phyloP scores from a whole-genome alignment of 352 stramenopile species.

The Plasmopara viticola region DNA sequence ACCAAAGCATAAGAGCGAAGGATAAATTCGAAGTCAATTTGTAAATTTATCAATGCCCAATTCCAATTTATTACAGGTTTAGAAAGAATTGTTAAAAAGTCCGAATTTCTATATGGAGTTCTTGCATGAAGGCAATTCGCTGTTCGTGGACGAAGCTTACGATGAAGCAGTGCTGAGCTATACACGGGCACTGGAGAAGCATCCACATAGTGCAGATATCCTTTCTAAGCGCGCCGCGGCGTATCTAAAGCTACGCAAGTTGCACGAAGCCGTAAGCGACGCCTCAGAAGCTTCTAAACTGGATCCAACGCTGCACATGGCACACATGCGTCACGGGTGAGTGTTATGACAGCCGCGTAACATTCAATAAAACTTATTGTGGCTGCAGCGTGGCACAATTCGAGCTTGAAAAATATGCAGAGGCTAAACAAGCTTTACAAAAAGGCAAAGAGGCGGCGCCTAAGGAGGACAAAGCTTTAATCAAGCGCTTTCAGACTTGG shows the following conservation, averaged over 20 bases:
- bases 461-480: conserved; percentile 27
- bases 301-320: conserved; percentile 44
- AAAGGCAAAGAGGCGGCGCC: conserved; percentile 32
- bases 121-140: conserved; percentile 64
- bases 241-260: conserved; percentile 62
- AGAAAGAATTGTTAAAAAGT: too few relatives aligned
- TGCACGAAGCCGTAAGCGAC: conserved; percentile 45
- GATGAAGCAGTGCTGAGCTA: conserved; percentile 51
- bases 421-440: conserved; percentile 59
- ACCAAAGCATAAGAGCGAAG: too few relatives aligned
- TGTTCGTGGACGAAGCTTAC: conserved; percentile 83
- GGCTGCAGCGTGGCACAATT: conserved; percentile 64
- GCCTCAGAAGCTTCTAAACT: conserved; percentile 44
- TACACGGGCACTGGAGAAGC: conserved; percentile 32
- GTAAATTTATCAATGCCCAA: too few relatives aligned
- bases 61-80: too few relatives aligned
- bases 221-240: conserved; percentile 65
- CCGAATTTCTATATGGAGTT: conserved; percentile 43
- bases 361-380: not conserved
- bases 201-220: conserved; percentile 38
- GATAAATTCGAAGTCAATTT: too few relatives aligned
- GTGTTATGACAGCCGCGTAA: conserved; percentile 2
- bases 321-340: conserved; percentile 67
- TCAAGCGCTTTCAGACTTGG: conserved; percentile 74
- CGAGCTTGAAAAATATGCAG: conserved; percentile 64